Evolutionary conservation across 495 filamentous ascomycete genomes (phyloP).

Genomic region (Penicillium chermesinum): DNA sequence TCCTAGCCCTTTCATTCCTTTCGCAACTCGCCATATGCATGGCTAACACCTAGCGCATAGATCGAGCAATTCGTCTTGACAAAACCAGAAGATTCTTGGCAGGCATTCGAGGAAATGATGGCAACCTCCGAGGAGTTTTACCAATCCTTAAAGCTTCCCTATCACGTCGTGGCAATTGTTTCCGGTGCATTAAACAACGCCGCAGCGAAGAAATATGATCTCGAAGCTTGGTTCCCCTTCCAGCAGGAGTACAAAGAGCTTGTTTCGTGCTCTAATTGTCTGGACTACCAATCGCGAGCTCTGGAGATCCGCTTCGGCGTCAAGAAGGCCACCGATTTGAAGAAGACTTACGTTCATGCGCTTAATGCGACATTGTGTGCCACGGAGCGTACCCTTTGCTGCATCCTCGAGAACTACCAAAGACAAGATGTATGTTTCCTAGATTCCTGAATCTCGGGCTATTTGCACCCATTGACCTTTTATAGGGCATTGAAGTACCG

Average conservation of each 20-base stretch:
- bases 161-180: constrained; percentile 87
- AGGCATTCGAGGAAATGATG: constrained; percentile 91
- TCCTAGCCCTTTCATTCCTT: not conserved
- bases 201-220: constrained; percentile 89
- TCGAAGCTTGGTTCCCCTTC: constrained; percentile 97
- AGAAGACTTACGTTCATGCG: constrained; percentile 92
- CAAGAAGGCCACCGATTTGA: constrained; percentile 71
- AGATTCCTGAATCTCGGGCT: not conserved
- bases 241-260: constrained; percentile 96
- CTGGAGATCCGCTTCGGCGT: constrained; percentile 80
- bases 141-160: constrained; percentile 79
- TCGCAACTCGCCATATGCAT: not conserved
- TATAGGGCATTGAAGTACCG: constrained; percentile 76
- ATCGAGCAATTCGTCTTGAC: constrained; percentile 93
- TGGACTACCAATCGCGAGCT: constrained; percentile 86
- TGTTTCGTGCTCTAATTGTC: constrained; percentile 94
- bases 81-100: constrained; percentile 92
- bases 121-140: constrained; percentile 88
- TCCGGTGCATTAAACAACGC: constrained; percentile 93
- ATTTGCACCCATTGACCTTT: constrained; percentile 2
- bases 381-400: constrained; percentile 90
- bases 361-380: constrained; percentile 90
- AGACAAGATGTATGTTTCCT: constrained; percentile 72
- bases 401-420: constrained; percentile 95
- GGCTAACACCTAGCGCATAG: constrained; percentile 25